Conservation (phyloP, 75 land plant genomes). For the Gnetum montanum region DNA sequence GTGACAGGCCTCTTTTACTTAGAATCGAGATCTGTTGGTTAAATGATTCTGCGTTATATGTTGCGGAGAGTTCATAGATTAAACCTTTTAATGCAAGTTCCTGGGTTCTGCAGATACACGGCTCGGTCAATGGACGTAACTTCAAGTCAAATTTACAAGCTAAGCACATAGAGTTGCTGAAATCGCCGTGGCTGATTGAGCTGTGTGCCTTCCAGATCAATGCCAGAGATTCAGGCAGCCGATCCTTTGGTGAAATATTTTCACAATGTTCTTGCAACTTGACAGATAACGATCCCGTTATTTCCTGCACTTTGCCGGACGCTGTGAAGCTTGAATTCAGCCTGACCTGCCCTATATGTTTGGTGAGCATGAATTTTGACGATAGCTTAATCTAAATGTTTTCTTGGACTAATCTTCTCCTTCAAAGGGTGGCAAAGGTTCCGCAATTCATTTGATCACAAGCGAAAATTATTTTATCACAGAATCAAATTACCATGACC, state of each 20-base stretch:
- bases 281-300: constrained; percentile 25
- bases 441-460: too few relatives aligned
- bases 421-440: too few relatives aligned
- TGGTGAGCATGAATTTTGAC: constrained; percentile 29
- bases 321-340: constrained; percentile 45
- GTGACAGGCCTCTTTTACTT: too few relatives aligned
- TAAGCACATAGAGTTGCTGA: constrained; percentile 57
- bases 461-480: too few relatives aligned
- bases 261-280: constrained; percentile 41
- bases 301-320: constrained; percentile 42
- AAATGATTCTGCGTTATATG: neutral
- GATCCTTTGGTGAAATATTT: constrained; percentile 8
- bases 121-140: constrained; percentile 55
- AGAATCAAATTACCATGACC: too few relatives aligned
- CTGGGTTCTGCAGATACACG: constrained; percentile 54
- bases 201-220: constrained; percentile 70
- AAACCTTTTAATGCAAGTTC: neutral
- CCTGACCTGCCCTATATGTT: constrained; percentile 72
- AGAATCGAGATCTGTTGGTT: neutral
- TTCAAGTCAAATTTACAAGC: constrained; percentile 52
- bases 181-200: constrained; percentile 83
- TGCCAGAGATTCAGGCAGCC: constrained; percentile 20
- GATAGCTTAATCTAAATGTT: too few relatives aligned
- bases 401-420: too few relatives aligned
- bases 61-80: neutral